Conservation (phyloP, 2,329 filamentous ascomycete species). For the Colletotrichum simmondsii region DNA sequence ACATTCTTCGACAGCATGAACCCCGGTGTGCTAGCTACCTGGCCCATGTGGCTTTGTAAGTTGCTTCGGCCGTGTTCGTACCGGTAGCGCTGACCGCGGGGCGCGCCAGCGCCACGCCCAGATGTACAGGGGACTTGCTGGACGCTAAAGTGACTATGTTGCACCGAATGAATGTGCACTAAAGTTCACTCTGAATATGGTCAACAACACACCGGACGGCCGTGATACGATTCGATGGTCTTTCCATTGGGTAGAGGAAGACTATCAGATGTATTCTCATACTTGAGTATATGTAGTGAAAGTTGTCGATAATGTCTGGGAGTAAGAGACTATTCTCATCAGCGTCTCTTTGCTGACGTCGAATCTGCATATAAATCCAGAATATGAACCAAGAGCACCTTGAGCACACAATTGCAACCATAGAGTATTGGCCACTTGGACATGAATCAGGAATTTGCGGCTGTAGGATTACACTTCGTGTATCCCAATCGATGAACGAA, state of each 20-base stretch:
- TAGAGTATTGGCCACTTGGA: neutral
- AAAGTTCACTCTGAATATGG: neutral
- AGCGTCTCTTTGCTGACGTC: too few relatives aligned
- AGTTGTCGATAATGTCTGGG: too few relatives aligned
- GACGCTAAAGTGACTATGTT: constrained; percentile 1
- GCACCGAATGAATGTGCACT: neutral
- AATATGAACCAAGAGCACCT: too few relatives aligned
- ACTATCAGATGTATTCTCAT: neutral
- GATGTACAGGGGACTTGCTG: constrained; percentile 2
- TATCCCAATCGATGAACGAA: neutral
- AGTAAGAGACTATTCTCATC: neutral
- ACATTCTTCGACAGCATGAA: neutral
- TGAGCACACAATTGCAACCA: neutral
- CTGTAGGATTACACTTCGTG: neutral
- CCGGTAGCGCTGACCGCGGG: neutral
- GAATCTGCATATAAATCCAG: neutral
- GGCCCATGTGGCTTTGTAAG: neutral
- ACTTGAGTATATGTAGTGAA: neutral
- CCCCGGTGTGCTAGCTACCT: too few relatives aligned
- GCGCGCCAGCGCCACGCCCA: neutral
- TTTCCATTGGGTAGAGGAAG: neutral
- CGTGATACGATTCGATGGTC: neutral
- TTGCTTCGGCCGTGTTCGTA: neutral
- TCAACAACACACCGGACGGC: neutral
- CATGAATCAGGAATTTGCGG: neutral